Base-by-base conservation (phyloP, 352 stramenopile species). In the Heterotrichella gracilis region DNA sequence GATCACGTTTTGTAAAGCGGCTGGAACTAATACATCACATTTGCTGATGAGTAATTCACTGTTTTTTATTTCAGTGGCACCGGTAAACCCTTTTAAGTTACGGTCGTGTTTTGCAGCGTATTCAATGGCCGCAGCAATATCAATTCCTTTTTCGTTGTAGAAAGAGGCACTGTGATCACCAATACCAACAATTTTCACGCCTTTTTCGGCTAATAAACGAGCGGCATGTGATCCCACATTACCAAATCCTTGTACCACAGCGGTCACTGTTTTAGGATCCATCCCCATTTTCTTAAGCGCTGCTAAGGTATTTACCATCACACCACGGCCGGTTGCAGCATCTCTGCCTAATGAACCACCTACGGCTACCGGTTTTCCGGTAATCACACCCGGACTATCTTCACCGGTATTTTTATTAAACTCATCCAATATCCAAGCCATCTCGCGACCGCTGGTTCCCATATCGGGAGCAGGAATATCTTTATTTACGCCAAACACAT, bases 361-460 rank as follows among this genome's bases (percentile, higher is more conserved):
- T 53, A 53, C n/a, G 9, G 32, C 32, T 53, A 53, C 32, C 32
- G 32, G 32, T 53, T 53, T 53, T 9, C 32, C 32, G 32, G 32
- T 53, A 17, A 53, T 53, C 9, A 53, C 32, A n/a, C 32, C 32
- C 32, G 32, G 32, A n/a, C 32, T 53, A n/a, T 53, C 32, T 53
- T 53, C 32, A 53, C 32, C 32, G 9, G 32, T 53, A 53, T 53
- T 53, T 53, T 53, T 53, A n/a, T 53, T 53, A 53, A 53, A 53
- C n/a, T 53, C 32, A 53, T 53, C 32, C 9, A 53, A n/a, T 9
- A 53, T 53, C 32, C 32, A 53, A n/a, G 32, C 32, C 32, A 53
- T 53, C n/a, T 53, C 32, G n/a, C 32, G 32, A 53, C 32, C 32
- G 32, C 32, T 53, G 32, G 32, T 53, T 53, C 32, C 32, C 32